These are phyloP conservation scores for Neodidymelliopsis sp. DNA, from an alignment of 2,329 filamentous ascomycete species.

Conservation along the genomic window DNA sequence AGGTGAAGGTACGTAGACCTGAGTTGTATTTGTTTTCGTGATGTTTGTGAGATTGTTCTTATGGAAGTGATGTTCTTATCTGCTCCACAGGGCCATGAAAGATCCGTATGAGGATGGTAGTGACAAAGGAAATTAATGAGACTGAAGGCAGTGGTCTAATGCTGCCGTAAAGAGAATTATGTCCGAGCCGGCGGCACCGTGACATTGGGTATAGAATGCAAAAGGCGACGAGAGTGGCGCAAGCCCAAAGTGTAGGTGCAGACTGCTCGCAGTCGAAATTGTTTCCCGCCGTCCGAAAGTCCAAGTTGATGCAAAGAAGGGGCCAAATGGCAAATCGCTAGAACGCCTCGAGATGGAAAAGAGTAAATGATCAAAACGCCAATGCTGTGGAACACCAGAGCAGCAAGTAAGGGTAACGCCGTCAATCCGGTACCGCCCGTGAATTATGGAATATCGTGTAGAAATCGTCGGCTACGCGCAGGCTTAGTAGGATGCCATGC, in stretches of 20 bases:
- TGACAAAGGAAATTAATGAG: slow-evolving; percentile 48
- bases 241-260: slow-evolving; percentile 27
- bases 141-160: slow-evolving; percentile 37
- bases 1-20: slow-evolving; percentile 42
- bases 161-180: slow-evolving; percentile 34
- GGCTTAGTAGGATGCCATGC: slow-evolving; percentile 50
- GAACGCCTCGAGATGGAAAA: slow-evolving; percentile 44
- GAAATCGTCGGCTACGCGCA: slow-evolving; percentile 35
- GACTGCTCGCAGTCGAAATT: slow-evolving; percentile 27
- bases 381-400: slow-evolving; percentile 42
- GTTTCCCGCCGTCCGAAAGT: slow-evolving; percentile 32
- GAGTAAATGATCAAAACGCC: slow-evolving; percentile 42
- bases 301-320: slow-evolving; percentile 34
- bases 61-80: slow-evolving; percentile 26
- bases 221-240: slow-evolving; percentile 33
- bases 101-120: slow-evolving; percentile 43
- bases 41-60: slow-evolving; percentile 43
- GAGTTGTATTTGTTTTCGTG: slow-evolving; percentile 41
- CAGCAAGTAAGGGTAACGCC: slow-evolving; percentile 48
- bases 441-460: slow-evolving; percentile 42
- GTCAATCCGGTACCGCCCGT: slow-evolving; percentile 46
- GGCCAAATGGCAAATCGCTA: slow-evolving; percentile 43
- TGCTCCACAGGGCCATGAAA: slow-evolving; percentile 40
- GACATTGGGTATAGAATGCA: slow-evolving; percentile 44
- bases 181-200: slow-evolving; percentile 17